Base-by-base conservation (phyloP, 169 alveolate genomes). In the Perkinsus chesapeaki region DNA sequence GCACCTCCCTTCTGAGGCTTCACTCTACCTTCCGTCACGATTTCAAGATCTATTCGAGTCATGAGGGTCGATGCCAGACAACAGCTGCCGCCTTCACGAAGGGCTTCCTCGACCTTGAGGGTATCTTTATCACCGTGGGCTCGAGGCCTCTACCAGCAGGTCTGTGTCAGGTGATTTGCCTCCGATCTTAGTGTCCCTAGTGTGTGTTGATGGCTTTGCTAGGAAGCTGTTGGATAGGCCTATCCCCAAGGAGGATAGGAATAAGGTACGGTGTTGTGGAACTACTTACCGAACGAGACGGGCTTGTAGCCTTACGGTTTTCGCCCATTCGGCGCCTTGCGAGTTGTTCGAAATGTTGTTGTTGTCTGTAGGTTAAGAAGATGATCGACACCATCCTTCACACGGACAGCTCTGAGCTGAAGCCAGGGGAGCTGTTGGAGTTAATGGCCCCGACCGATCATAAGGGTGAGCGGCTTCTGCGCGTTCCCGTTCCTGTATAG, bases 1-100 rank as follows among this genome's bases (percentile, higher is more conserved):
- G 5, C 31, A 60, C 82, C 27, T 60, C 82, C 12, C 95, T 99
- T n/a, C 95, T 99, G 48, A 97, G 99, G 94, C 97, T 99, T 60
- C 99, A 99, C 96, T 96, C 98, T 43, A 99, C 99, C 5, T 99
- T 98, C 95, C 95, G 99, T 91, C 99, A 99, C 93, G 99, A 99
- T 96, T 98, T 99, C 94, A 99, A 99, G 95, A 98, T 99, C 60
- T 99, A 98, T 96, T 98, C 99, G 0, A 97, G 99, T 5, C 99
- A 98, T 92, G 99, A 99, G 95, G 99, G 99, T 0, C 96, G 99
- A 95, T 99, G 99, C 94, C 98, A 98, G 92, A 97, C 98, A 73
- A 98, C 99, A 0, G 98, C 99, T 5, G 99, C 99, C 1, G 99
- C 99, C 27, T 99, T 99, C 96, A 97, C 99, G 39, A 98, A 98